Percentiles rank a stretch among this genome's conserved stretches.
These are phyloP conservation scores for Pseudogymnoascus sp. DNA, from an alignment of 2,329 filamentous ascomycete species.

Conservation along the genomic window DNA sequence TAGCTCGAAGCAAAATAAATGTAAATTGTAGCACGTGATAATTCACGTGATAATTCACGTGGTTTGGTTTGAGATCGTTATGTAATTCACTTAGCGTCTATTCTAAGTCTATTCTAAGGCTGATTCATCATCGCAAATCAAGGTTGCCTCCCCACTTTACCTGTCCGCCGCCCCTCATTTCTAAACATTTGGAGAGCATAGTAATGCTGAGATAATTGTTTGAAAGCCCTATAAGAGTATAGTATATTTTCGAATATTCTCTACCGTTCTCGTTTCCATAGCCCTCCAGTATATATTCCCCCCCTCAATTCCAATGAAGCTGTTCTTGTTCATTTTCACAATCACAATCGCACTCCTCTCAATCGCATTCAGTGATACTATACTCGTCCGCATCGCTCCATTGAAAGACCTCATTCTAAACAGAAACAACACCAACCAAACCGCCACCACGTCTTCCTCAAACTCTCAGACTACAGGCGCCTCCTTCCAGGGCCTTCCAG, in stretches of 20 bases:
- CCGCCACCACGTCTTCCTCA: slow-evolving; percentile 8
- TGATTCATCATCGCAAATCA: slow-evolving; percentile 6
- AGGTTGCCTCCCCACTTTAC: neutral
- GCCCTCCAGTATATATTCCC: neutral
- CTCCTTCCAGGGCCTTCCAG: slow-evolving; percentile 14
- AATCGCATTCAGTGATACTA: slow-evolving; percentile 21
- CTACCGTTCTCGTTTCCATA: neutral
- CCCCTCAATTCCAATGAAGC: slow-evolving; percentile 18
- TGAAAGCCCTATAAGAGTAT: neutral
- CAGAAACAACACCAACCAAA: slow-evolving; percentile 10
- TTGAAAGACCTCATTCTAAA: slow-evolving; percentile 14
- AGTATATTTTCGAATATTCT: neutral
- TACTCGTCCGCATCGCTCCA: slow-evolving; percentile 11
- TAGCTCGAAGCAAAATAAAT: neutral
- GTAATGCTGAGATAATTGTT: slow-evolving; percentile 4
- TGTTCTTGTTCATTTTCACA: slow-evolving; percentile 21
- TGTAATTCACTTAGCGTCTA: neutral
- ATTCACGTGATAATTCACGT: neutral
- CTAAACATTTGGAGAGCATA: neutral
- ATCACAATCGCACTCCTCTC: slow-evolving; percentile 22
- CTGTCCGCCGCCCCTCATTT: neutral
- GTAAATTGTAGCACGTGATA: neutral
- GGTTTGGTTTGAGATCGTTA: neutral
- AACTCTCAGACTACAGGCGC: neutral
- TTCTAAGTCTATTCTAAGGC: neutral